Evolutionary conservation across 2,329 filamentous ascomycete species (phyloP).

Genomic region (Teratosphaeria viscida): DNA sequence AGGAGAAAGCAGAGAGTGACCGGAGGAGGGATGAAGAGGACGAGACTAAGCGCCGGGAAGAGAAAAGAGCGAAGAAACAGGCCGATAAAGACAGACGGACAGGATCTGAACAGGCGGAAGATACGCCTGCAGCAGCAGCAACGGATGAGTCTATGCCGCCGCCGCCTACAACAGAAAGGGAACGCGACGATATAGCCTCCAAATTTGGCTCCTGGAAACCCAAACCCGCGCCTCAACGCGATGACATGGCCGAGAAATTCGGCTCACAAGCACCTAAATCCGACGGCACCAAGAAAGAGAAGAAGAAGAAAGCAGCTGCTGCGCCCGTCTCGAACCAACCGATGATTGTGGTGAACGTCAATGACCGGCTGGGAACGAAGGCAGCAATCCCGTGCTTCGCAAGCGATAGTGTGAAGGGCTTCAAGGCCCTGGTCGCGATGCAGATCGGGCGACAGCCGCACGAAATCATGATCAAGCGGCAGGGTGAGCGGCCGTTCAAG

Average conservation of each 20-base stretch:
- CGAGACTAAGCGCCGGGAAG: constrained; percentile 5
- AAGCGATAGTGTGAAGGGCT: constrained; percentile 70
- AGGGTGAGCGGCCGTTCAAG: constrained; percentile 89
- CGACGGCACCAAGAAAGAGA: constrained; percentile 11
- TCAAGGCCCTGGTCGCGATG: constrained; percentile 86
- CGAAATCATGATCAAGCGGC: constrained; percentile 83
- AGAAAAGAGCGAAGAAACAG: constrained; percentile 4
- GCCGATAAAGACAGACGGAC: constrained; percentile 10
- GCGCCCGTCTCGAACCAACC: constrained; percentile 46
- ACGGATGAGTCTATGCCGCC: constrained; percentile 18
- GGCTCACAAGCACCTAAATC: neutral
- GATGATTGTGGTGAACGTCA: constrained; percentile 90
- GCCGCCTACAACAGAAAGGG: neutral
- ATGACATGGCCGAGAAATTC: constrained; percentile 6
- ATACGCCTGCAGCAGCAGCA: neutral
- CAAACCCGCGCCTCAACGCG: neutral
- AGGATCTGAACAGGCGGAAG: neutral
- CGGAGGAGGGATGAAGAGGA: constrained; percentile 7
- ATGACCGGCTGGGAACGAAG: constrained; percentile 93
- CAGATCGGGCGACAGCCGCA: constrained; percentile 80
- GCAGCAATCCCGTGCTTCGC: constrained; percentile 83
- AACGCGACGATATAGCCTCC: neutral
- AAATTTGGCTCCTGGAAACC: neutral
- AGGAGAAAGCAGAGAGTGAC: constrained; percentile 5
- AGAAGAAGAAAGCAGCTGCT: constrained; percentile 17